Evolutionary conservation across 2,329 filamentous ascomycete species (phyloP).

Genomic region (Fusarium siculi): DNA sequence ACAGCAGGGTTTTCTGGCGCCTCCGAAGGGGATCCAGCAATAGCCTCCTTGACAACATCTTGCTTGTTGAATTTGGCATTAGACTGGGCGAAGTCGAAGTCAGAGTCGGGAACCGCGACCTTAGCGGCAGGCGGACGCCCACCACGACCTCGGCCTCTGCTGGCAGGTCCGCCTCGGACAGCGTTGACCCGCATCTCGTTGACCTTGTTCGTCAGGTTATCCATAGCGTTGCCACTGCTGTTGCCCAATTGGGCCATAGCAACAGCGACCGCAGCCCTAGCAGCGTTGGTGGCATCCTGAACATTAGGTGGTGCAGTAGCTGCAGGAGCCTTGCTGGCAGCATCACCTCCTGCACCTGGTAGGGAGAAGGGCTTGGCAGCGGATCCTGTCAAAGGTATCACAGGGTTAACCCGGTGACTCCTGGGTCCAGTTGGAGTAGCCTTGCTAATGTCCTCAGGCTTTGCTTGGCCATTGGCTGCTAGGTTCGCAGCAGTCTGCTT

Average conservation of each 20-base stretch:
- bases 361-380: slow-evolving; percentile 52
- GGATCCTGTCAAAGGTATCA: slow-evolving; percentile 69
- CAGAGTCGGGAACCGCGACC: slow-evolving; percentile 88
- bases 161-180: slow-evolving; percentile 58
- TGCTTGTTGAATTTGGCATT: slow-evolving; percentile 62
- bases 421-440: slow-evolving; percentile 60
- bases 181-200: slow-evolving; percentile 77
- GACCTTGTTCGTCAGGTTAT: slow-evolving; percentile 79
- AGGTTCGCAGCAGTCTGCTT: slow-evolving; percentile 58
- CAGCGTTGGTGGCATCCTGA: slow-evolving; percentile 77
- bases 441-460: slow-evolving; percentile 51
- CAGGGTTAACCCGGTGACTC: slow-evolving; percentile 69
- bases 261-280: slow-evolving; percentile 80
- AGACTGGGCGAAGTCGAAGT: slow-evolving; percentile 85
- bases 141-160: slow-evolving; percentile 62
- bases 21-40: slow-evolving; percentile 78
- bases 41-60: slow-evolving; percentile 83
- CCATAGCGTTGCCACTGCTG: slow-evolving; percentile 63
- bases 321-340: slow-evolving; percentile 51
- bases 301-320: slow-evolving; percentile 55
- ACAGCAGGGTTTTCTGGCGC: slow-evolving; percentile 53
- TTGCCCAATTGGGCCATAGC: slow-evolving; percentile 78
- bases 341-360: slow-evolving; percentile 44
- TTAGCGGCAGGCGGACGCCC: slow-evolving; percentile 65
- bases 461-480: slow-evolving; percentile 50